These are phyloP conservation scores for Erythrobasidium yunnanense DNA, from an alignment of 768 basidiomycete species.

Conservation along the genomic window DNA sequence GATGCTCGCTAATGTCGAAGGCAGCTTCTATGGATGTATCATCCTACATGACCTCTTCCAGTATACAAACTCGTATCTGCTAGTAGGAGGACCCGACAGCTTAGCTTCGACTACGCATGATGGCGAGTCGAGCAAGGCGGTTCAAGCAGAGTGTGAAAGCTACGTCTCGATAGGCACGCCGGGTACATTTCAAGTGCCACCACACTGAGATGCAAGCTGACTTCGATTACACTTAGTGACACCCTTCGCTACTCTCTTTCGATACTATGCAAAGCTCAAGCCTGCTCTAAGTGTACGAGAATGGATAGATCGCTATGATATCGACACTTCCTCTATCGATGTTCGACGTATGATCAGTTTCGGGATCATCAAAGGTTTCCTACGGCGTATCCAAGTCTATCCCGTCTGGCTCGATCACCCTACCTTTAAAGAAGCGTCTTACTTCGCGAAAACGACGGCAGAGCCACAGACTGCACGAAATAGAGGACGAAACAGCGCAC, in stretches of 20 bases:
- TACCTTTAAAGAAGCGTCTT: conserved; percentile 40
- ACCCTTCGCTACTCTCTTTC: conserved; percentile 76
- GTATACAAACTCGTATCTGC: conserved; percentile 92
- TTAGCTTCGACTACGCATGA: conserved; percentile 27
- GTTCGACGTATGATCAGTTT: conserved; percentile 90
- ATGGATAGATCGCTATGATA: conserved; percentile 72
- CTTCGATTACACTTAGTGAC: neutral
- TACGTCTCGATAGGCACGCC: conserved; percentile 54
- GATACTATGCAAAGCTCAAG: conserved; percentile 73
- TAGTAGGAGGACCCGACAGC: conserved; percentile 49
- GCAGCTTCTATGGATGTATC: conserved; percentile 89
- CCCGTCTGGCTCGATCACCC: conserved; percentile 52
- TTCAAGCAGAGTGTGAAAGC: conserved; percentile 78
- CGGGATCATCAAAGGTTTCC: conserved; percentile 96
- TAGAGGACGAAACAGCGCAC: neutral
- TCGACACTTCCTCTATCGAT: conserved; percentile 68
- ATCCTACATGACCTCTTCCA: conserved; percentile 97
- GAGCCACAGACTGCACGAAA: neutral
- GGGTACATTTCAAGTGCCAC: neutral
- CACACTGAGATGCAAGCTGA: neutral
- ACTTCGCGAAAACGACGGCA: too few species aligned
- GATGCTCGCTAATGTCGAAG: neutral
- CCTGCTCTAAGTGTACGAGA: conserved; percentile 71
- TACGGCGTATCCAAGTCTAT: conserved; percentile 86
- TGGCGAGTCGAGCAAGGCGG: conserved; percentile 53